Conservation (phyloP, 2,329 filamentous ascomycete genomes). For the Aspergillus sp. region DNA sequence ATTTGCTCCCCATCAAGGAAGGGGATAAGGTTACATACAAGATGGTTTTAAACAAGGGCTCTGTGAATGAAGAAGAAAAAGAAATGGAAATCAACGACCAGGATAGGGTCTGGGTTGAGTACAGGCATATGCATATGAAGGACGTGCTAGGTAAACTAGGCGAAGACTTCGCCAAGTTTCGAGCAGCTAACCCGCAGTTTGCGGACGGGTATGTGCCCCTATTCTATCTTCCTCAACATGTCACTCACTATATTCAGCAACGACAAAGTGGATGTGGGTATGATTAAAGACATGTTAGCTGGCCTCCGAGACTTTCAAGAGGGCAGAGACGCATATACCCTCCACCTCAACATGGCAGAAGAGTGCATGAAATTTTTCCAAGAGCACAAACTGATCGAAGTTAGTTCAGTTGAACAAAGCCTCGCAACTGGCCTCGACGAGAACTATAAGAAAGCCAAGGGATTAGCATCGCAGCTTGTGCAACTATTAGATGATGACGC, state of each 20-base stretch:
- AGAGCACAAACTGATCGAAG: constrained; percentile 76
- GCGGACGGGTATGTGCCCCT: constrained; percentile 60
- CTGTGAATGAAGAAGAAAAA: constrained; percentile 70
- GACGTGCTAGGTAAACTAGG: constrained; percentile 93
- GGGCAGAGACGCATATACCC: constrained; percentile 90
- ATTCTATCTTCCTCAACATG: background rate
- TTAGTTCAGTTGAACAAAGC: constrained; percentile 85
- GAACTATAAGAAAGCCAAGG: constrained; percentile 86
- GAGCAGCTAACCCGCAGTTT: constrained; percentile 89
- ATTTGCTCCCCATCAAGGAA: constrained; percentile 84
- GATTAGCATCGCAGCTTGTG: constrained; percentile 80
- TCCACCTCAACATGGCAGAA: constrained; percentile 95
- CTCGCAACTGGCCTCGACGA: constrained; percentile 91
- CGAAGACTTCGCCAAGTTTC: constrained; percentile 87
- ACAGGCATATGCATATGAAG: constrained; percentile 95
- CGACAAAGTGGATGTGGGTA: constrained; percentile 74
- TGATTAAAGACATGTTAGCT: constrained; percentile 95
- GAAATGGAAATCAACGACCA: constrained; percentile 89
- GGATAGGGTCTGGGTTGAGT: constrained; percentile 93
- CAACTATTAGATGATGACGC: constrained; percentile 83
- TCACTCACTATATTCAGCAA: constrained; percentile 45
- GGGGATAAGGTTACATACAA: constrained; percentile 85
- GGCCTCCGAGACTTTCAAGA: constrained; percentile 92
- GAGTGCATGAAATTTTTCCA: constrained; percentile 96
- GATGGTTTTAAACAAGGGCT: constrained; percentile 74